Percentiles rank a stretch among this genome's conserved stretches.
These are phyloP conservation scores for Theileria parva DNA, from an alignment of 169 alveolate genomes.

Conservation along the genomic window DNA sequence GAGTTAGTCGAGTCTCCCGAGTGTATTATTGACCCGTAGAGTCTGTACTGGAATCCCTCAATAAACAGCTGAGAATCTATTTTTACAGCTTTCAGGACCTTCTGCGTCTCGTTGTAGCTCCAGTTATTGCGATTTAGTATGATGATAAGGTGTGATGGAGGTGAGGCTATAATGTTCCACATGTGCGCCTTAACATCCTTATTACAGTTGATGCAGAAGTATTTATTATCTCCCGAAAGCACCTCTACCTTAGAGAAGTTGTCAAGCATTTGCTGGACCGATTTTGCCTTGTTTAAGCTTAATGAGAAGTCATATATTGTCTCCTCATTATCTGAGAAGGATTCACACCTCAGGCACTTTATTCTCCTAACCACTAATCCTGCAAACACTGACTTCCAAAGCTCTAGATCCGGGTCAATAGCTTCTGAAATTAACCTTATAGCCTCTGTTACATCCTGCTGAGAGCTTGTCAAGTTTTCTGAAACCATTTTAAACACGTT, in stretches of 20 bases:
- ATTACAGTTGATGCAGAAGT: constrained; percentile 74
- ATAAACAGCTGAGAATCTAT: constrained; percentile 58
- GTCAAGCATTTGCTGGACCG: constrained; percentile 74
- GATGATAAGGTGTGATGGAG: constrained; percentile 82
- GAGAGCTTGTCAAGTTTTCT: constrained; percentile 60
- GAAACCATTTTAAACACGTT: constrained; percentile 67
- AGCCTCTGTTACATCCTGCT: constrained; percentile 81
- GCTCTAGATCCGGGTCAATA: constrained; percentile 68
- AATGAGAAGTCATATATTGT: constrained; percentile 71
- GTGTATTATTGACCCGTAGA: constrained; percentile 80
- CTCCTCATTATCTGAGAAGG: constrained; percentile 70
- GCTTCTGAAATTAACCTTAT: constrained; percentile 65
- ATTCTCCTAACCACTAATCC: constrained; percentile 76
- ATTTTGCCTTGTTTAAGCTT: constrained; percentile 57
- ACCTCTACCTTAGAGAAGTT: constrained; percentile 71
- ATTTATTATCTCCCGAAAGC: constrained; percentile 73
- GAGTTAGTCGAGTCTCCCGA: constrained; percentile 73
- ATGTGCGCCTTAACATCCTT: constrained; percentile 72
- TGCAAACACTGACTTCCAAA: constrained; percentile 74
- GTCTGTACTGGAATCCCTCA: constrained; percentile 71
- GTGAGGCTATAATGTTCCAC: constrained; percentile 80
- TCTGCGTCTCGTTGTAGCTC: constrained; percentile 51
- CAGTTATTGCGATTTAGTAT: constrained; percentile 72
- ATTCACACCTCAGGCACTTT: constrained; percentile 70
- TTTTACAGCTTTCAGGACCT: constrained; percentile 65